Evolutionary conservation across 2,329 filamentous ascomycete species (phyloP), one percentile per base, ranked within the genome.

Genomic region (Ascochyta clinopodiicola): DNA sequence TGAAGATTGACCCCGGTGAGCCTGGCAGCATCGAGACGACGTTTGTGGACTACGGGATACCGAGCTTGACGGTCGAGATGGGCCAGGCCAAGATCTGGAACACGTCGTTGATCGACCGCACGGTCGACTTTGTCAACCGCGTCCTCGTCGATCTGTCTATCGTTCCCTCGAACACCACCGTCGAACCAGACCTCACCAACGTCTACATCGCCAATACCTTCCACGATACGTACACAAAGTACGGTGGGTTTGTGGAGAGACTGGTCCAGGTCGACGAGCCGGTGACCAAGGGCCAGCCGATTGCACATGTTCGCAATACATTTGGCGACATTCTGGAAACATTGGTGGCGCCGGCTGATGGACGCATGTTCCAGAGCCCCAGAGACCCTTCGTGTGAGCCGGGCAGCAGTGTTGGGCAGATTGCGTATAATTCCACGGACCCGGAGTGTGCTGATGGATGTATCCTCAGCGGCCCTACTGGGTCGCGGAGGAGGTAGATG

Each of bases 1-100:
- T 78, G 29, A 78, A 77, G 56, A 73, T 77, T 47, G 75, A 77
- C 24, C 59, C 66, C 12, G 75, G 75, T 29, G 73, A 77, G 64
- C 71, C 73, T 2, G 75, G 75, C 27, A 70, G 66, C 27, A 75
- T 78, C 40, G 75, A 78, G 48, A 77, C 74, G 2, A 75, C 74
- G 0, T 77, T 73, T 39, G 68, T 78, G 5, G 60, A 69, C 44
- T 63, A 71, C 52, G 61, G 65, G 4, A 63, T 77, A 12, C 74
- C 75, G 1, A 69, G 75, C 6, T 68, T 77, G 36, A 78, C 75
- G 0, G 69, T 77, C 7, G 75, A 78, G 46, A 75, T 76, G 59
- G 75, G 75, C 1, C 64, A 70, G 12, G 73, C 75, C 0, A 76
- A 75, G 40, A 63, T 72, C 19, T 78, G 75, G 74, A 73, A 76